These are phyloP conservation scores for Firmiana major DNA, from an alignment of 345 rosid species.

Conservation along the genomic window DNA sequence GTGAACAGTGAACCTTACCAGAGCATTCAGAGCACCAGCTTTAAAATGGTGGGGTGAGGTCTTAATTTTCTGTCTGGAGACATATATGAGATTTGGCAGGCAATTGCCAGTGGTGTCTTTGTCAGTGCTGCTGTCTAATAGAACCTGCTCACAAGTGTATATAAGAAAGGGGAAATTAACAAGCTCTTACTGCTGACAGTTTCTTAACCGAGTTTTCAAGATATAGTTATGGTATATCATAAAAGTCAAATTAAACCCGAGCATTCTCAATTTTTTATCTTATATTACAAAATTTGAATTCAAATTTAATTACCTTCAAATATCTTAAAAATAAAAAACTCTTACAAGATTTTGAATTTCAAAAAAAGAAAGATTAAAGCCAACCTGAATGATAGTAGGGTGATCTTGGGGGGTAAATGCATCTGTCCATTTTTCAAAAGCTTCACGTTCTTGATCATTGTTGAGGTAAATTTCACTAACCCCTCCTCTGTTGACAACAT, in stretches of 20 bases:
- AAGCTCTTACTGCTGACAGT: too few relatives aligned
- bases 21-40: slow-evolving; percentile 34
- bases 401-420: slow-evolving; percentile 39
- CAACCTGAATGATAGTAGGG: slow-evolving; percentile 54
- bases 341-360: background rate
- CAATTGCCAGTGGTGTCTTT: slow-evolving; percentile 11
- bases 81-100: slow-evolving; percentile 32
- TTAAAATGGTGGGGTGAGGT: slow-evolving; percentile 32
- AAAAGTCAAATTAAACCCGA: too few relatives aligned
- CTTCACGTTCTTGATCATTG: slow-evolving; percentile 16
- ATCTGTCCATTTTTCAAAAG: slow-evolving; percentile 30
- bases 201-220: too few relatives aligned
- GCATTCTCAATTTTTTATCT: too few relatives aligned
- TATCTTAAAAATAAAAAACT: too few relatives aligned
- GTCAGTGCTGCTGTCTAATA: slow-evolving; percentile 16
- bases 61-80: slow-evolving; percentile 28
- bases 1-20: background rate
- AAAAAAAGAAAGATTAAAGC: background rate
- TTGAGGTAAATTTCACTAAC: slow-evolving; percentile 23
- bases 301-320: too few relatives aligned
- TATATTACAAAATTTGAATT: too few relatives aligned
- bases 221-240: too few relatives aligned
- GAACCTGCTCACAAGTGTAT: slow-evolving; percentile 18
- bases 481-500: slow-evolving; percentile 32
- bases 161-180: background rate